Evolutionary conservation across 2,329 filamentous ascomycete species (phyloP).

Genomic region (Aspergillus neotritici): DNA sequence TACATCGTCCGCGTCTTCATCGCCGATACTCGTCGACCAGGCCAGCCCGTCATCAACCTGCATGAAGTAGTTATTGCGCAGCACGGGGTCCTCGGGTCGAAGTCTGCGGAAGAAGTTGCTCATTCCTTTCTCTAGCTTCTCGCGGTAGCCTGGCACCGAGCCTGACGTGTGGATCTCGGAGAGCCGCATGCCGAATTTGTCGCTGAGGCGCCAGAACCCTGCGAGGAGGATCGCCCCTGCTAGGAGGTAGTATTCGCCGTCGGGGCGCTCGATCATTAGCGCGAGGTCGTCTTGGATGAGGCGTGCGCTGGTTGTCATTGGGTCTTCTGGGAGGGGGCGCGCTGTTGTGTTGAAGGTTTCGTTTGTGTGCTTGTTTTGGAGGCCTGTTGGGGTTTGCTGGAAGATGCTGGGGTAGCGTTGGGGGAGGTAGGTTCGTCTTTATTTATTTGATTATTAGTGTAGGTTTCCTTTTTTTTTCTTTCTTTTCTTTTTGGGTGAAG

Average conservation of each 20-base stretch:
- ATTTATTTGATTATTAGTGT: too few species aligned
- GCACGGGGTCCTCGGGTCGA: conserved; percentile 59
- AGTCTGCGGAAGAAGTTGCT: conserved; percentile 72
- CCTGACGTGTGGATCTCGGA: conserved; percentile 74
- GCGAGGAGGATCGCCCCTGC: conserved; percentile 70
- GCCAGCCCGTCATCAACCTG: conserved; percentile 73
- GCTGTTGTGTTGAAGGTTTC: conserved; percentile 65
- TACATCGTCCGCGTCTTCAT: conserved; percentile 59
- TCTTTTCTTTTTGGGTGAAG: conserved; percentile 1
- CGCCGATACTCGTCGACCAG: conserved; percentile 71
- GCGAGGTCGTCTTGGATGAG: conserved; percentile 77
- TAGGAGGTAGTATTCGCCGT: conserved; percentile 76
- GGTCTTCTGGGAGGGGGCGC: conserved; percentile 65
- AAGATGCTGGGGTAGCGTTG: conserved; percentile 70
- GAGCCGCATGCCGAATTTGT: conserved; percentile 75
- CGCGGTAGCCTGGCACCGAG: conserved; percentile 65
- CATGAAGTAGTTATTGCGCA: conserved; percentile 80
- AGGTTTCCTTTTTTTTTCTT: conserved; percentile 1
- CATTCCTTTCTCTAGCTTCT: conserved; percentile 73
- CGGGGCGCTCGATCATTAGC: conserved; percentile 70
- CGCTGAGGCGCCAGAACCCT: conserved; percentile 75
- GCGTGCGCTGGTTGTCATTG: conserved; percentile 68
- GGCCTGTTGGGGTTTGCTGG: conserved; percentile 55
- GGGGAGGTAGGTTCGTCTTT: conserved; percentile 58
- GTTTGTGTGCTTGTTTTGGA: conserved; percentile 65